Evolutionary conservation across 73 alveolate species (phyloP).

Genomic region (Paramecium pentaurelia): DNA sequence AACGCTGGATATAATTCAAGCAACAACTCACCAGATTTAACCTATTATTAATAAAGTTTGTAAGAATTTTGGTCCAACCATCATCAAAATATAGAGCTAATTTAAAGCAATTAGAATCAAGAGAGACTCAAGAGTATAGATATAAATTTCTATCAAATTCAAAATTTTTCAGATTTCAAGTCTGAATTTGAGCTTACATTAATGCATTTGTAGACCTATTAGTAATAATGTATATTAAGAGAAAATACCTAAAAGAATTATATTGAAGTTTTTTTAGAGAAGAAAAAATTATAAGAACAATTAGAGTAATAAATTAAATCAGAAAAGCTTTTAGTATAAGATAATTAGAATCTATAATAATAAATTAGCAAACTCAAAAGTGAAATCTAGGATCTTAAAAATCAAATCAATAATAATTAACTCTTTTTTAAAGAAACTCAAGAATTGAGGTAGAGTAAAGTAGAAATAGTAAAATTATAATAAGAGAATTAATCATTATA

Average conservation of each 20-base stretch:
- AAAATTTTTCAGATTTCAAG: neutral
- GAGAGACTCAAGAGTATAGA: neutral
- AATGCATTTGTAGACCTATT: neutral
- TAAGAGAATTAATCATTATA: neutral
- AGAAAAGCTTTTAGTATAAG: neutral
- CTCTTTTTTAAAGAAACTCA: neutral
- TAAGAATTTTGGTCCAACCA: neutral
- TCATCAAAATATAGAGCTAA: neutral
- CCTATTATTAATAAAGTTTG: neutral
- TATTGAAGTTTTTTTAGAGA: neutral
- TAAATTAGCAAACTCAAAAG: neutral
- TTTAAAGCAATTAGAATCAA: neutral
- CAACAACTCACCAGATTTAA: neutral
- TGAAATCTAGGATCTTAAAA: neutral
- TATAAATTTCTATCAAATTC: neutral
- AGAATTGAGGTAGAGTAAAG: neutral
- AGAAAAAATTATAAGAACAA: neutral
- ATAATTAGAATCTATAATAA: neutral
- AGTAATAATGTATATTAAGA: neutral
- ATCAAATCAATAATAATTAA: neutral
- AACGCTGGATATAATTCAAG: neutral
- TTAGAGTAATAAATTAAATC: neutral
- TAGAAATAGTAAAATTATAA: neutral
- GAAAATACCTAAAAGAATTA: neutral
- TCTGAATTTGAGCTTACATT: neutral